Evolutionary conservation across 108 stramenopile genomes (phyloP).

Genomic region (Conticribra guillardii): DNA sequence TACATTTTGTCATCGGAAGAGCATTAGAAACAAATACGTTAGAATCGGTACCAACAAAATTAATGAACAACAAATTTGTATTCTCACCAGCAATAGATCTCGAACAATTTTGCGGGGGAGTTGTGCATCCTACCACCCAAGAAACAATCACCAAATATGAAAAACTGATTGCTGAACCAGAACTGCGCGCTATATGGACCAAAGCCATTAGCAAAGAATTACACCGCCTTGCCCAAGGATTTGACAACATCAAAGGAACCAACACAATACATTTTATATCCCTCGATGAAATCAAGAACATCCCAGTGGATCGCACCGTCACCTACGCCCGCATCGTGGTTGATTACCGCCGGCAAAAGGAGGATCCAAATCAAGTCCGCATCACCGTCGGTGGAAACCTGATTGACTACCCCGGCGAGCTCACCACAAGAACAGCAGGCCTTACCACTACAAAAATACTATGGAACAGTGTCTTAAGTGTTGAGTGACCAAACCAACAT

Average conservation of each 20-base stretch:
- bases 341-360: too few relatives aligned
- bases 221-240: neutral
- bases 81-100: neutral
- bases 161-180: neutral
- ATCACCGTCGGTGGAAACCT: too few relatives aligned
- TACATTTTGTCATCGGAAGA: too few relatives aligned
- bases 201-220: constrained; percentile 1
- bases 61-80: neutral
- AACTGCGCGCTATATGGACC: neutral
- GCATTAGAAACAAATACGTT: too few relatives aligned
- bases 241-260: neutral
- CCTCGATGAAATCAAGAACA: neutral
- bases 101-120: neutral
- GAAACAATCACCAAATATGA: constrained; percentile 10
- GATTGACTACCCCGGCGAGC: too few relatives aligned
- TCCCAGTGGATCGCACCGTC: neutral
- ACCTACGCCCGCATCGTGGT: constrained; percentile 5
- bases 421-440: too few relatives aligned
- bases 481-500: too few relatives aligned
- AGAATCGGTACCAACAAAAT: too few relatives aligned
- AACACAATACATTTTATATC: constrained; percentile 12
- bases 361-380: neutral
- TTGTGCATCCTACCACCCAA: neutral
- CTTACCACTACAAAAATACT: constrained; percentile 26
- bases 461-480: too few relatives aligned